Percentiles rank a stretch among this genome's conserved stretches.
Evolutionary conservation across 73 alveolate species (phyloP).

Genomic region (Paramecium biaurelia): DNA sequence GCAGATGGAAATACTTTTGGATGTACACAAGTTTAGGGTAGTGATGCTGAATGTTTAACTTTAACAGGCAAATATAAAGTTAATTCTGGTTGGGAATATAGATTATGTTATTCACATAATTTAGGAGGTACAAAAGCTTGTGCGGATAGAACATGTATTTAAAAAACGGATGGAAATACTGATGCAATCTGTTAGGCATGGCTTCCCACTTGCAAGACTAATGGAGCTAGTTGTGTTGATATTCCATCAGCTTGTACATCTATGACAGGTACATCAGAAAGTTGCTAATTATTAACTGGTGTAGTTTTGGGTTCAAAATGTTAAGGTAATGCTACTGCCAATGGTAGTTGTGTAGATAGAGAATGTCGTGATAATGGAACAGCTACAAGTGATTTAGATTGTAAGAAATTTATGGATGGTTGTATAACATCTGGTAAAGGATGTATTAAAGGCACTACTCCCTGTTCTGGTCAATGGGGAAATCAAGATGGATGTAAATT

Average conservation of each 20-base stretch:
- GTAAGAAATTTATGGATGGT: background rate
- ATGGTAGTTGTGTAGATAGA: background rate
- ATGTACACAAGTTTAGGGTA: background rate
- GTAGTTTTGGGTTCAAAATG: background rate
- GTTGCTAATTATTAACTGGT: background rate
- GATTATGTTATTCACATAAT: background rate
- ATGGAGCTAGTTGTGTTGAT: background rate
- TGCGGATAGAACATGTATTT: background rate
- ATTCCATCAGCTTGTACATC: background rate
- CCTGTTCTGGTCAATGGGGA: background rate
- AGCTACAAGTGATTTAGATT: constrained; percentile 37
- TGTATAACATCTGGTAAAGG: background rate
- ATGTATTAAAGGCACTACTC: background rate
- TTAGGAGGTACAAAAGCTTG: background rate
- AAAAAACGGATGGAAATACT: background rate
- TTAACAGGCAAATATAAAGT: background rate
- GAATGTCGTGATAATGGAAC: constrained; percentile 8
- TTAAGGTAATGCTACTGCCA: background rate
- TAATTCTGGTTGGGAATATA: background rate
- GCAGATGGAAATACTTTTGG: background rate
- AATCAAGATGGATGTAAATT: background rate
- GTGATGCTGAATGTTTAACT: background rate
- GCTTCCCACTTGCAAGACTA: constrained; percentile 16
- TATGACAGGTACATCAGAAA: background rate
- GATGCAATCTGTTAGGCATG: constrained; percentile 18